Evolutionary conservation across 805 yeast species (phyloP), one percentile per base, ranked within the genome.

Genomic region (Pichia californica): DNA sequence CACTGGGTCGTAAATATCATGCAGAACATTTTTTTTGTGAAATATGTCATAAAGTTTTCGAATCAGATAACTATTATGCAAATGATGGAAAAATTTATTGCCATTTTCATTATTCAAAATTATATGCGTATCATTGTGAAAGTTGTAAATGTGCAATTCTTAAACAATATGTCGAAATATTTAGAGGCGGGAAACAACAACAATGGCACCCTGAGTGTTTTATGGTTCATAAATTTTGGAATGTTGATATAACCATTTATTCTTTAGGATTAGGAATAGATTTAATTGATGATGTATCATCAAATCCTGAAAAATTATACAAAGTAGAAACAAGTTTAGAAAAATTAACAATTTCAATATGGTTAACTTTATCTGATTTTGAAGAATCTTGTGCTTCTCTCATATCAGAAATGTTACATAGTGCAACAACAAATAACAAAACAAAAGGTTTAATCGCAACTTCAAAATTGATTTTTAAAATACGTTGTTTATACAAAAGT

Each of bases 141-240:
- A 96, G 98, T 27, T 93, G 99, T 66, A 75, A 81, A 45, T 81
- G 86, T 30, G 86, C 97, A 1, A 93, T 94, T 41, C 76, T 94
- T 30, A 88, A 88, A 58, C 98, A 93, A 59, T 93, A 88, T 62
- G 96, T 91, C 30, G 96, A 91, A 62, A 79, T 91, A 36, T 86
- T 79, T 48, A 74, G 93, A 52, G 96, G 96, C 40, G 96, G 96
- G 19, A 75, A 82, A 52, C 83, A 85, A 46, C 95, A 89, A 61
- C 95, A 88, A 59, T 93, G 99, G 99, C 99, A 93, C 64, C 98
- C 97, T 2, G 98, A 94, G 61, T 93, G 99, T 68, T 93, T 88
- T 59, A 94, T 94, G 88, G 94, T 93, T 38, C 89, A 85, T 68
- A 89, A 89, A 62, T 89, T 88, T 57, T 93, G 99, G 99, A 88